A percentile compares a stretch with the other conserved stretches of the same genome.
Conservation (phyloP, 2,329 filamentous ascomycete genomes). For the Davidsoniella neocaledoniae region DNA sequence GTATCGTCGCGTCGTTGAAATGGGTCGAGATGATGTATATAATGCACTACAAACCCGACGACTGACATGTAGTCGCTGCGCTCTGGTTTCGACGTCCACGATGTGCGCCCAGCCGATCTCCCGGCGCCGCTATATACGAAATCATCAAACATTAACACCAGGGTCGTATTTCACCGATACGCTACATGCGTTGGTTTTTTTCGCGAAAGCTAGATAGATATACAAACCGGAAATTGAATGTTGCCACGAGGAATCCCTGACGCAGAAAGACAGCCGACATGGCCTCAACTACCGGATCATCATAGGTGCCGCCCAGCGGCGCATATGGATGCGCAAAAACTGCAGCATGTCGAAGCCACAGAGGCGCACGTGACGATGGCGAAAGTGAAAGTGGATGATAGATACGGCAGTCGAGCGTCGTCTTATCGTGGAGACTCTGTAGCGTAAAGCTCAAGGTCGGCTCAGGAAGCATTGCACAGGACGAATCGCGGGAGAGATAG, state of each 20-base stretch:
- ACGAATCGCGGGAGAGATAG: neutral
- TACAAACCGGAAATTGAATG: slow-evolving; percentile 72
- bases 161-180: too few relatives aligned
- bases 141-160: neutral
- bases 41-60: slow-evolving; percentile 62
- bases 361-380: slow-evolving; percentile 18
- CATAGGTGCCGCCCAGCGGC: slow-evolving; percentile 66
- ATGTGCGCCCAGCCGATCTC: slow-evolving; percentile 58
- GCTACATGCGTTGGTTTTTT: neutral
- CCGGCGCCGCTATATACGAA: slow-evolving; percentile 48
- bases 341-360: slow-evolving; percentile 34
- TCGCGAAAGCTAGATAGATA: slow-evolving; percentile 1
- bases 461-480: slow-evolving; percentile 5
- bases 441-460: slow-evolving; percentile 30
- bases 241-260: slow-evolving; percentile 58
- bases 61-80: slow-evolving; percentile 68
- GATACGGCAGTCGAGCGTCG: slow-evolving; percentile 61
- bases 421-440: slow-evolving; percentile 67
- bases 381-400: slow-evolving; percentile 48
- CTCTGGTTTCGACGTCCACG: slow-evolving; percentile 74
- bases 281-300: slow-evolving; percentile 63
- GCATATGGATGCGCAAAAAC: slow-evolving; percentile 85
- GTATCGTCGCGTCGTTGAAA: slow-evolving; percentile 13
- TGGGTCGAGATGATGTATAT: slow-evolving; percentile 43
- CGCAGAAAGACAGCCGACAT: slow-evolving; percentile 48